phyloP scores from a whole-genome alignment of 2,329 filamentous ascomycete genomes.

The Didymosphaeria variabile region DNA sequence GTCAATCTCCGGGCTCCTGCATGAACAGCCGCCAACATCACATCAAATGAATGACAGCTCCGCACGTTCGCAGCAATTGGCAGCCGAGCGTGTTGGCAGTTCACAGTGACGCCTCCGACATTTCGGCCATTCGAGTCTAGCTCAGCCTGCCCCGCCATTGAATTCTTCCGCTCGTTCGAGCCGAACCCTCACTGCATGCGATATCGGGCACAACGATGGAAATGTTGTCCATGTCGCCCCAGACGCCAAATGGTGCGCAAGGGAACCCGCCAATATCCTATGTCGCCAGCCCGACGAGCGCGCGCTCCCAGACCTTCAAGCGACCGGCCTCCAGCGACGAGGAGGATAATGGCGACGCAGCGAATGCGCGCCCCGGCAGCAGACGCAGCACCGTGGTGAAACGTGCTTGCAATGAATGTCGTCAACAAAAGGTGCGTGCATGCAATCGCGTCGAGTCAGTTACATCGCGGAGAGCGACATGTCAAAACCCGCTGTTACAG shows the following conservation, averaged over 20 bases:
- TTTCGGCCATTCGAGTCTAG: conserved; percentile 13
- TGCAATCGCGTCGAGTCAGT: neutral
- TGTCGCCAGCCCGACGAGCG: conserved; percentile 40
- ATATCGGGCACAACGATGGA: conserved; percentile 22
- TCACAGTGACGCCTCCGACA: neutral
- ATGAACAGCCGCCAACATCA: conserved; percentile 5
- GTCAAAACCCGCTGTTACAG: neutral
- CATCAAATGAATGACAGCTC: conserved; percentile 11
- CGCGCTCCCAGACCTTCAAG: conserved; percentile 46
- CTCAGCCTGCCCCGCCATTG: conserved; percentile 11
- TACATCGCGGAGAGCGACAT: neutral
- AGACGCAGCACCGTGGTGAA: conserved; percentile 59
- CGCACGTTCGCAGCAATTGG: conserved; percentile 14
- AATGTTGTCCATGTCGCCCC: conserved; percentile 41
- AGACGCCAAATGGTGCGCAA: conserved; percentile 37
- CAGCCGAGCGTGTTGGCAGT: conserved; percentile 8
- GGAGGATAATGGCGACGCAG: conserved; percentile 41
- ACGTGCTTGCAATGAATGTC: conserved; percentile 84
- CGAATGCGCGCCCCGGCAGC: conserved; percentile 29
- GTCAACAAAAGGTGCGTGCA: conserved; percentile 80
- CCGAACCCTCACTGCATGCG: conserved; percentile 14
- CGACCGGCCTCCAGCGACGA: conserved; percentile 49
- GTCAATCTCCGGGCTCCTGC: conserved; percentile 13
- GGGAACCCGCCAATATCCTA: conserved; percentile 39
- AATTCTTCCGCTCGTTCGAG: conserved; percentile 13